Percentiles rank a stretch among this genome's conserved stretches.
Evolutionary conservation across 345 rosid species (phyloP).

Genomic region (Eucalyptus lansdowneana): DNA sequence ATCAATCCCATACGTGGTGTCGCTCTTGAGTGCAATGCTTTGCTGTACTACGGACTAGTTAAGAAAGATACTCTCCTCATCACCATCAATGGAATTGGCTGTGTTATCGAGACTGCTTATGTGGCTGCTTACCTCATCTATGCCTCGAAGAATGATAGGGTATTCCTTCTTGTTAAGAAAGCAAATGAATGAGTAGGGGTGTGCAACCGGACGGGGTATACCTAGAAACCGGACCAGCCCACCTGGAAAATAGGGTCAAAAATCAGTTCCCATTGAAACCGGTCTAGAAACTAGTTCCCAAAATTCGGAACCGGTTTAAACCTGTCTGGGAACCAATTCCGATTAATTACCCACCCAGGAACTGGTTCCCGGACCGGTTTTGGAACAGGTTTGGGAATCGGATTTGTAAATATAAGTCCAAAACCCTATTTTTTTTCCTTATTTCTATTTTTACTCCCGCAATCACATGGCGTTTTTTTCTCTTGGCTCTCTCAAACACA

Average conservation of each 20-base stretch:
- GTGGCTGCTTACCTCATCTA: slow-evolving; percentile 35
- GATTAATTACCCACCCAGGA: too few relatives aligned
- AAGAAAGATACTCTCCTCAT: slow-evolving; percentile 35
- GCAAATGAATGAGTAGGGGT: too few relatives aligned
- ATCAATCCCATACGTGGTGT: slow-evolving; percentile 57
- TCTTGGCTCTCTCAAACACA: too few relatives aligned
- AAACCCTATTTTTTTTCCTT: too few relatives aligned
- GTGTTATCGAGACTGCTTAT: slow-evolving; percentile 34
- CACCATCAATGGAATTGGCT: slow-evolving; percentile 43
- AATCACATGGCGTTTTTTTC: too few relatives aligned
- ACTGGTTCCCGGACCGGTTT: rapidly evolving
- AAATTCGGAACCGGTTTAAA: too few relatives aligned
- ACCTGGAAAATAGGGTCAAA: rapidly evolving
- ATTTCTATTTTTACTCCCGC: too few relatives aligned
- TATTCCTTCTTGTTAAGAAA: background rate
- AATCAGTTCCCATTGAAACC: too few relatives aligned
- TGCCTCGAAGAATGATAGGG: slow-evolving; percentile 55
- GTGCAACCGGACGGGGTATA: too few relatives aligned
- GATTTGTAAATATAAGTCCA: too few relatives aligned
- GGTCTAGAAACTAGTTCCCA: too few relatives aligned
- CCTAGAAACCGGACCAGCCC: rapidly evolving
- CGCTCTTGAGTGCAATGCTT: slow-evolving; percentile 65
- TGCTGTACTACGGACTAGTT: slow-evolving; percentile 57
- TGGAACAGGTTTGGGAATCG: too few relatives aligned
- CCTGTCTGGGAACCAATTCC: rapidly evolving